Conservation (phyloP, 176 grass and related monocot species). For the Poa pratensis region DNA sequence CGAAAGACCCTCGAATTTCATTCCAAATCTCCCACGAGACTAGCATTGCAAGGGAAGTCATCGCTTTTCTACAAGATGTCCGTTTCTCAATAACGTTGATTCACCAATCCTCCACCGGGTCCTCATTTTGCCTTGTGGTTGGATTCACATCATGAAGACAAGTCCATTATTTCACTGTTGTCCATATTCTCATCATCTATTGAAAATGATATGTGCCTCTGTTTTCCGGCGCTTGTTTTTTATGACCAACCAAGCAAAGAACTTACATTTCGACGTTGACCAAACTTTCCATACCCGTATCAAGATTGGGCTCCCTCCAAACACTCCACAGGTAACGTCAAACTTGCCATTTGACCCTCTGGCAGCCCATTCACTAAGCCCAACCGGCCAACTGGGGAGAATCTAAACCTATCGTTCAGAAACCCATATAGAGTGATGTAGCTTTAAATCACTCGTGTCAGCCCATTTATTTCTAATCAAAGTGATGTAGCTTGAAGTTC, state of each 20-base stretch:
- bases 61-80: background rate
- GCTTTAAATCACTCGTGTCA: background rate
- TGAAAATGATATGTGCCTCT: background rate
- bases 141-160: background rate
- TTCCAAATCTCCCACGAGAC: background rate
- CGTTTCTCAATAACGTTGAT: background rate
- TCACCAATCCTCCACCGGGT: background rate
- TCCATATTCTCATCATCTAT: background rate
- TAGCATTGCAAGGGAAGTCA: background rate
- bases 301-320: background rate
- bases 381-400: background rate
- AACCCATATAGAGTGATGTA: background rate
- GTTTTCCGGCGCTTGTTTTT: background rate
- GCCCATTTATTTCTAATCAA: background rate
- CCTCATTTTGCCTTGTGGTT: background rate
- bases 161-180: background rate
- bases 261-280: background rate
- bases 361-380: background rate
- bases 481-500: background rate
- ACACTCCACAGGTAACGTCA: background rate
- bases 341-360: background rate
- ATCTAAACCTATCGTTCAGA: background rate
- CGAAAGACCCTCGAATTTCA: background rate
- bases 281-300: background rate
- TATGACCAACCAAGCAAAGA: background rate